Evolutionary conservation across 306 rosid species (phyloP), one percentile per base, ranked within the genome.

Genomic region (Acacia acuminata): DNA sequence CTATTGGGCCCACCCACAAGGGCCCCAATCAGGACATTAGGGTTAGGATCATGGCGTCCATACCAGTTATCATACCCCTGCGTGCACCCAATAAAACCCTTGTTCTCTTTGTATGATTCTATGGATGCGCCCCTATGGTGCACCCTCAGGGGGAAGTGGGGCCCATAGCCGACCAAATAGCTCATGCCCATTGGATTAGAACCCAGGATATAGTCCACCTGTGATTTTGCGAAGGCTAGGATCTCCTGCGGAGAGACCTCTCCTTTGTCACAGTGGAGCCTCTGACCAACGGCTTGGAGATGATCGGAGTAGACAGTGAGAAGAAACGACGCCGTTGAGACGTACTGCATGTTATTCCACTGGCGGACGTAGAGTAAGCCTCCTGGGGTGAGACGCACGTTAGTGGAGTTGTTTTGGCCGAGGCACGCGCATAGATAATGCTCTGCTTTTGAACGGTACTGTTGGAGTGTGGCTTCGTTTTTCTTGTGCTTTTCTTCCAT

Each of bases 91-190:
- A 94, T 90, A 73, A 94, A 94, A 10, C 86, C 94, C 83, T 32
- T 77, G 19, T 78, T 85, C 45, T 48, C 84, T 78, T 80, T 85
- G 10, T 77, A 85, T 36, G 98, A 86, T 67, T 84, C 91, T 4
- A 84, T 88, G 36, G 98, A 94, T 60, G 97, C 94, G n/a, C 98
- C 94, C 72, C 98, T 89, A 34, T 92, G 98, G 87, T 94, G 98
- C 84, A 90, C 89, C 84, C 81, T 90, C 20, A 13, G 19, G 0
- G 97, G 94, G 58, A 84, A 91, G 10, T 76, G 80, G 30, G 82
- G 48, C 19, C 98, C 97, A 5, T 82, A 84, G 0, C 96, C 98
- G 0, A 92, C 93, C 51, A 94, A 63, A 85, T 92, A 94, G 73
- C 97, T 94, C 87, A 83, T 51, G 48, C 61, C 80, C 93, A 63